Conservation (phyloP, 2,329 filamentous ascomycete species). For the Stachybotrys chartarum region DNA sequence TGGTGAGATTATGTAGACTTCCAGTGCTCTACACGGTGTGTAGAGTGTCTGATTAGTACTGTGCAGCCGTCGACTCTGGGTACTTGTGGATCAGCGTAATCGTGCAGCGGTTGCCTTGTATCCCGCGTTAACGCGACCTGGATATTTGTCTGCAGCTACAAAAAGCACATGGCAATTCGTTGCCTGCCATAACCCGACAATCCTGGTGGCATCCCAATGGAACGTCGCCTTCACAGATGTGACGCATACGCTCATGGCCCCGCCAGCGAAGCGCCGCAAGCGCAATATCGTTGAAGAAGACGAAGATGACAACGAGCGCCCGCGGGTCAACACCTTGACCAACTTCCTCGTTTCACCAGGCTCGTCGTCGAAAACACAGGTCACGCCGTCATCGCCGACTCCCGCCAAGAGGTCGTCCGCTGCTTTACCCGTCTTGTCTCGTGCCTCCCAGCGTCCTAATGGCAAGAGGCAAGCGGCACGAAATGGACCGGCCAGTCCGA, state of each 20-base stretch:
- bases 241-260: constrained; percentile 40
- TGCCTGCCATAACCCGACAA: background rate
- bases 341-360: constrained; percentile 48
- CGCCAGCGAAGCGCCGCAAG: constrained; percentile 52
- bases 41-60: too few relatives aligned
- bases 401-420: constrained; percentile 25
- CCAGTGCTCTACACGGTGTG: too few relatives aligned
- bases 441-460: constrained; percentile 11
- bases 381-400: constrained; percentile 31
- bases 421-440: constrained; percentile 10
- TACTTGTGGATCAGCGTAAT: too few relatives aligned
- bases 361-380: constrained; percentile 23
- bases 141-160: too few relatives aligned
- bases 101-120: too few relatives aligned
- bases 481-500: constrained; percentile 23
- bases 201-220: constrained; percentile 8
- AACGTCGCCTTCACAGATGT: constrained; percentile 17
- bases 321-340: constrained; percentile 37
- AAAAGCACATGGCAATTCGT: background rate
- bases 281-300: constrained; percentile 45
- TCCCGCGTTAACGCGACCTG: too few relatives aligned
- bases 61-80: too few relatives aligned
- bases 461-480: constrained; percentile 18
- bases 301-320: constrained; percentile 41
- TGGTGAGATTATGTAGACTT: too few relatives aligned